These are phyloP conservation scores for Leccinum ochraceum DNA, from an alignment of 768 basidiomycete species.

Conservation along the genomic window DNA sequence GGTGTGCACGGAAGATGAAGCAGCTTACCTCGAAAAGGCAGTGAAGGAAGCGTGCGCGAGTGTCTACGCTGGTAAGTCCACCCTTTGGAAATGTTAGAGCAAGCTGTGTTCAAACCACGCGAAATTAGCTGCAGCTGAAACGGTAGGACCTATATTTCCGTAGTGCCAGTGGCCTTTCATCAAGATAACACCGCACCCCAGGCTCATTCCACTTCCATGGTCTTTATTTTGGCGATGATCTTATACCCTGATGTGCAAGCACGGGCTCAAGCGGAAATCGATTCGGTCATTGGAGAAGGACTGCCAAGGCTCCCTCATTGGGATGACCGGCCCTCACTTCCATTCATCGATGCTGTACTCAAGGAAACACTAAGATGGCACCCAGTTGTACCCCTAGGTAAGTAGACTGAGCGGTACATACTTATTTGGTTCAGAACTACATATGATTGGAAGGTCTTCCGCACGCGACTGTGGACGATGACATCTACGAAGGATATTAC, in stretches of 20 bases:
- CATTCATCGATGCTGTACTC: conserved; percentile 23
- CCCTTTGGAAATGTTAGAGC: background rate
- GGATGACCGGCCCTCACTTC: conserved; percentile 23
- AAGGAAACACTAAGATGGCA: conserved; percentile 31
- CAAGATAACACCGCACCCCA: conserved; percentile 9
- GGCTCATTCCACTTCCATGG: conserved; percentile 22
- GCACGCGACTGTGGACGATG: conserved; percentile 39
- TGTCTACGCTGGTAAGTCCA: background rate
- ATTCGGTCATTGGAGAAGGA: conserved; percentile 15
- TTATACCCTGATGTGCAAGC: conserved; percentile 28
- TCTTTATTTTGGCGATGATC: conserved; percentile 29
- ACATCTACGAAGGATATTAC: conserved; percentile 44
- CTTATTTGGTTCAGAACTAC: background rate
- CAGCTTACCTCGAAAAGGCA: conserved; percentile 17
- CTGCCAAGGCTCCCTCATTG: conserved; percentile 22
- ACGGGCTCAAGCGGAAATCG: conserved; percentile 21
- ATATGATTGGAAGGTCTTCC: conserved; percentile 26
- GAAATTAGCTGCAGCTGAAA: conserved; percentile 11
- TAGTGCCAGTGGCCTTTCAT: conserved; percentile 1
- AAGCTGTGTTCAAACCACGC: no score
- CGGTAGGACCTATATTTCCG: conserved; percentile 15
- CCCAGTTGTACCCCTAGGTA: conserved; percentile 16
- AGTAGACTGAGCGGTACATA: background rate
- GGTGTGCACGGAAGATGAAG: conserved; percentile 9
- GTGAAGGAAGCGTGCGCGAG: conserved; percentile 15